These are phyloP conservation scores for Hypericum androsaemum DNA, from an alignment of 345 rosid species.

Conservation along the genomic window DNA sequence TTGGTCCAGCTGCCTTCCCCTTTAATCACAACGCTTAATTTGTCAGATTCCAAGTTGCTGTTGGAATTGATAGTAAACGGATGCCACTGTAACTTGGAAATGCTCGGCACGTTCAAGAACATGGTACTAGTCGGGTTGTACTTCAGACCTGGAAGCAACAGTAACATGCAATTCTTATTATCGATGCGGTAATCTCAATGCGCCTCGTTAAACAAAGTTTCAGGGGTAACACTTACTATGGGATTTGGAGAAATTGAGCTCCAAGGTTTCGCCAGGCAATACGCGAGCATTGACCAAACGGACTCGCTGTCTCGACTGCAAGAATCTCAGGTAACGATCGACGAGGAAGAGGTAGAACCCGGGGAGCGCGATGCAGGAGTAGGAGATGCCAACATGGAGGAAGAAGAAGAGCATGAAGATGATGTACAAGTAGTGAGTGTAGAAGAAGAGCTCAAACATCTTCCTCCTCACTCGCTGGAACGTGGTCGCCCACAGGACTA, in stretches of 20 bases:
- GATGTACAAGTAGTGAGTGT: constrained; percentile 63
- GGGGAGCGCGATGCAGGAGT: constrained; percentile 52
- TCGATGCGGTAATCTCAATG: no score
- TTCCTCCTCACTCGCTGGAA: constrained; percentile 40
- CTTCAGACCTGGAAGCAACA: constrained; percentile 14
- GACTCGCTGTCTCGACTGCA: constrained; percentile 48
- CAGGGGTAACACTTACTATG: constrained; percentile 23
- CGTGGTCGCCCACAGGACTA: constrained; percentile 60
- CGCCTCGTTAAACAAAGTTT: no score
- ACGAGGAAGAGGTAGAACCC: constrained; percentile 72
- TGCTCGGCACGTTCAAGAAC: constrained; percentile 61
- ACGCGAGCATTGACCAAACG: constrained; percentile 52
- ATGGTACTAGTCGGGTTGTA: constrained; percentile 62
- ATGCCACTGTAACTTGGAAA: constrained; percentile 88
- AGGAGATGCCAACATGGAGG: constrained; percentile 51
- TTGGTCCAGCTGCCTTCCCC: constrained; percentile 76
- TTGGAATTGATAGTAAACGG: constrained; percentile 71
- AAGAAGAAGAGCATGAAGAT: constrained; percentile 54
- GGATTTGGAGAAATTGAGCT: constrained; percentile 61
- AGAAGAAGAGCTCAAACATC: constrained; percentile 72
- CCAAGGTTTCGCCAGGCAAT: constrained; percentile 49
- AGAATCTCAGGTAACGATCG: constrained; percentile 63
- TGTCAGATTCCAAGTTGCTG: constrained; percentile 57
- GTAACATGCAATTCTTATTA: neutral
- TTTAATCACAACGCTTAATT: constrained; percentile 55